These are phyloP conservation scores for Macaranga tanarius DNA, from an alignment of 441 rosid genomes.

Conservation along the genomic window DNA sequence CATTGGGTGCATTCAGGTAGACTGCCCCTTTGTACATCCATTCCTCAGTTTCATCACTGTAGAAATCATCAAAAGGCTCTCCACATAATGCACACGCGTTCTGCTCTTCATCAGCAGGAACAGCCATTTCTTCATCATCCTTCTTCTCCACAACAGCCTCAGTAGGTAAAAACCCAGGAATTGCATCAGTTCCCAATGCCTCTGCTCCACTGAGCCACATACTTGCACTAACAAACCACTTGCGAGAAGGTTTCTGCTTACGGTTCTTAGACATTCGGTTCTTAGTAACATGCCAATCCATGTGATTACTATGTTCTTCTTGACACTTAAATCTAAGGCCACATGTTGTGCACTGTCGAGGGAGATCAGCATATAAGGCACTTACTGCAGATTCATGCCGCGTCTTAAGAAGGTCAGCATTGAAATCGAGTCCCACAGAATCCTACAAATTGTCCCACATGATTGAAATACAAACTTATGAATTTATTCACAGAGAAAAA, in stretches of 20 bases:
- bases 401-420: constrained; percentile 73
- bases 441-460: constrained; percentile 52
- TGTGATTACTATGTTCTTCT: constrained; percentile 93
- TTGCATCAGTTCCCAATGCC: constrained; percentile 89
- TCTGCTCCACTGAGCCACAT: constrained; percentile 99
- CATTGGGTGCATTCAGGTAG: constrained; percentile 76
- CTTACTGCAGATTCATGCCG: constrained; percentile 79
- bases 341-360: constrained; percentile 96
- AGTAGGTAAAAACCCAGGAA: constrained; percentile 80
- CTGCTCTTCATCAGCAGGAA: constrained; percentile 98
- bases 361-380: constrained; percentile 80
- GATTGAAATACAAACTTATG: constrained; percentile 22
- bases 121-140: constrained; percentile 90
- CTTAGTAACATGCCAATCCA: constrained; percentile 99
- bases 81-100: constrained; percentile 89
- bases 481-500: not conserved
- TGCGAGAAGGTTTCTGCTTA: constrained; percentile 85
- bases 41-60: constrained; percentile 92
- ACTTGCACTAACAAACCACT: constrained; percentile 90
- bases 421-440: constrained; percentile 67
- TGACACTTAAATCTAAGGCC: constrained; percentile 92
- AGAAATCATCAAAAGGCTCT: constrained; percentile 92
- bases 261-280: constrained; percentile 93
- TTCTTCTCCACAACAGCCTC: constrained; percentile 73
- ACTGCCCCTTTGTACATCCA: constrained; percentile 99